Evolutionary conservation across 345 rosid genomes (phyloP), one percentile per base, ranked within the genome.

Genomic region (Aurinia saxatilis): DNA sequence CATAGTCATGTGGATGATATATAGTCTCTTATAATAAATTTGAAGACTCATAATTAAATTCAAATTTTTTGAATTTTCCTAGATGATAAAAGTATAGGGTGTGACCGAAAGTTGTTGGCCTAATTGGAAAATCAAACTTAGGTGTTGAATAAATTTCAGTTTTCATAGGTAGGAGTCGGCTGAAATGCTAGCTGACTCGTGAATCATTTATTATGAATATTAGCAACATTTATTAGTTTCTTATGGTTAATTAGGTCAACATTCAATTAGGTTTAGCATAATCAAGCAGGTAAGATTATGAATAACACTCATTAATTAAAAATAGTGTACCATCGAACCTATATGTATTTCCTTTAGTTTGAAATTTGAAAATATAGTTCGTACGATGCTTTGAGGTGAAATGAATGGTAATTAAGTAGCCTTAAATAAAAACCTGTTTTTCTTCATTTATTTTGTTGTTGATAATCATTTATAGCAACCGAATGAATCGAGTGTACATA

Each of bases 41-140:
- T 33, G 4, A 8, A 44, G 59, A 30, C 27, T 16, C 30, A 17
- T 23, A 34, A 16, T 9, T 8, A 5, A n/a, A 19, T 13, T 15
- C 45, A 40, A 60, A 2, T n/a, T 1, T 10, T 14, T 42, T 23
- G 27, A 16, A 30, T 19, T 27, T 27, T 44, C 18, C 17, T 44
- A 27, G 37, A 36, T 65, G 62, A 25, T 45, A 35, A 37, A 66
- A 29, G 25, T 38, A 61, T 49, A 47, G 44, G 50, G 13, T 30
- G 66, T 39, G 66, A 2, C 66, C 54, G 48, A 68, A 60, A 68
- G 73, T 35, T 51, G 67, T 19, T 60, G 48, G 66, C 60, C 57
- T 56, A 55, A 55, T 46, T 12, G 15, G 17, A 47, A 56, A 36
- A 47, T 37, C 39, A 55, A 65, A 55, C 54, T 35, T 55, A 46